Evolutionary conservation across 495 filamentous ascomycete species (phyloP).

Genomic region (Chaetomium fimeti): DNA sequence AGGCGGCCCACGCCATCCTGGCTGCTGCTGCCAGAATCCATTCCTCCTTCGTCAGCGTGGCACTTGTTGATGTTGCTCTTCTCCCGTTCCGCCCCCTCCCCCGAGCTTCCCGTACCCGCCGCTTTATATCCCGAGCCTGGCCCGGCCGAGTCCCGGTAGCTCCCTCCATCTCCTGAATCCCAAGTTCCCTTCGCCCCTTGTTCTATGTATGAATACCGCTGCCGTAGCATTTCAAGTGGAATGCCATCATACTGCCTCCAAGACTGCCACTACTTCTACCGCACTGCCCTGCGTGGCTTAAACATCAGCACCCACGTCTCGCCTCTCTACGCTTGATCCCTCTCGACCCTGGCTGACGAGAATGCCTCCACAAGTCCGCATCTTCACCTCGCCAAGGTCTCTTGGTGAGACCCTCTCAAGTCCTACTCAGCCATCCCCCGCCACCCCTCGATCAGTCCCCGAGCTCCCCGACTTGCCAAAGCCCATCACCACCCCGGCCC

Average conservation of each 20-base stretch:
- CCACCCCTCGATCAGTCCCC: slow-evolving; percentile 34
- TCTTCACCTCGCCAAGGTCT: slow-evolving; percentile 68
- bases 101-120: slow-evolving; percentile 12
- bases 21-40: too few species aligned
- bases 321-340: slow-evolving; percentile 65
- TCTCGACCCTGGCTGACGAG: slow-evolving; percentile 38
- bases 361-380: slow-evolving; percentile 56
- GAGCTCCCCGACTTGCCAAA: slow-evolving; percentile 34
- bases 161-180: slow-evolving; percentile 6
- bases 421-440: slow-evolving; percentile 33
- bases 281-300: slow-evolving; percentile 77
- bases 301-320: slow-evolving; percentile 75
- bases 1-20: not conserved
- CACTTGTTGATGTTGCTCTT: not conserved
- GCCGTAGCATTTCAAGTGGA: slow-evolving; percentile 40
- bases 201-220: slow-evolving; percentile 10
- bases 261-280: slow-evolving; percentile 92
- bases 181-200: not conserved
- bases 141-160: slow-evolving; percentile 24
- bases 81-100: slow-evolving; percentile 5
- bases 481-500: slow-evolving; percentile 30
- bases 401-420: slow-evolving; percentile 62
- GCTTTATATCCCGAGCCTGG: slow-evolving; percentile 29
- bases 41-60: too few species aligned
- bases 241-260: slow-evolving; percentile 83